Conservation (phyloP, 805 yeast species). For the Candida boleticola region DNA sequence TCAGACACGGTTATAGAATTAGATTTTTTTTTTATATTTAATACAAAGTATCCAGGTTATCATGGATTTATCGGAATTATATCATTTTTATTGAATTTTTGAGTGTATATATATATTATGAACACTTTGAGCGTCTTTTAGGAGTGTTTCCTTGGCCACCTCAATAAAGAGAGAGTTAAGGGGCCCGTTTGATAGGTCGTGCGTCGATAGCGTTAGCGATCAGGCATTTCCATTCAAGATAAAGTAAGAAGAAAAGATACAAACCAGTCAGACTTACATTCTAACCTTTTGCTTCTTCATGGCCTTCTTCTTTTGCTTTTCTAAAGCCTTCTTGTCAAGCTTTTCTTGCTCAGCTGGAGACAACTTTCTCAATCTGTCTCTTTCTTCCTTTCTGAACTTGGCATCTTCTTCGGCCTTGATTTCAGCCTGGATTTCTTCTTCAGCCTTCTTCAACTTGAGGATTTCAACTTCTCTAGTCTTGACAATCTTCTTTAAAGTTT, state of each 20-base stretch:
- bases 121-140: too few relatives aligned
- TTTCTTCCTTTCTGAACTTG: conserved; percentile 63
- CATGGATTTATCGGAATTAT: background rate
- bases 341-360: conserved; percentile 79
- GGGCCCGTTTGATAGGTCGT: too few relatives aligned
- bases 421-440: conserved; percentile 66
- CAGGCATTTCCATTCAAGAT: too few relatives aligned
- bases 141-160: too few relatives aligned
- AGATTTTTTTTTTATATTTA: background rate
- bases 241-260: background rate
- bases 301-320: conserved; percentile 76
- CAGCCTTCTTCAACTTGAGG: conserved; percentile 64
- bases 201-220: too few relatives aligned
- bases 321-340: conserved; percentile 72
- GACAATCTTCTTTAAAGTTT: conserved; percentile 70
- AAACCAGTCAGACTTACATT: conserved; percentile 24
- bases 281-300: conserved; percentile 58
- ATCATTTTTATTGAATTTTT: background rate
- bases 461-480: conserved; percentile 76
- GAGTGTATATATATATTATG: too few relatives aligned
- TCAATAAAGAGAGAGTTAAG: too few relatives aligned
- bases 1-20: background rate
- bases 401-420: conserved; percentile 67
- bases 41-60: background rate
- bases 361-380: conserved; percentile 54